These are phyloP conservation scores for Cladorrhinum sp. DNA, from an alignment of 2,329 filamentous ascomycete genomes.

Conservation along the genomic window DNA sequence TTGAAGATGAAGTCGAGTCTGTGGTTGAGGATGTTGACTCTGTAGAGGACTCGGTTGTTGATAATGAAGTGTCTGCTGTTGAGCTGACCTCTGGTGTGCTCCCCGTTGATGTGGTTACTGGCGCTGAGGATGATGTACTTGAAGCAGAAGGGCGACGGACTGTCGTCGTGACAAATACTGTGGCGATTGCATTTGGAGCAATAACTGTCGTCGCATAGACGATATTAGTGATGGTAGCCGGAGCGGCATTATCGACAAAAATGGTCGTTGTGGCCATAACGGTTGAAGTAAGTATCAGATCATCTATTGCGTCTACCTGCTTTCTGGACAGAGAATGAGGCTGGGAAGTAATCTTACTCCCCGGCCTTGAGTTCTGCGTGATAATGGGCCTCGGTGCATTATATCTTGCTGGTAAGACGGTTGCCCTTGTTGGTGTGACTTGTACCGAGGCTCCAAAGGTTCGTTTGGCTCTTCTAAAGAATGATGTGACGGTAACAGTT, in stretches of 20 bases:
- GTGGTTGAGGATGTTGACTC: conserved; percentile 1
- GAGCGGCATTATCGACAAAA: conserved; percentile 13
- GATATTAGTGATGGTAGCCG: conserved; percentile 21
- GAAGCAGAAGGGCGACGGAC: conserved; percentile 16
- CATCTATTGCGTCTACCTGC: conserved; percentile 4
- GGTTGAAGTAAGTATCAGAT: conserved; percentile 15
- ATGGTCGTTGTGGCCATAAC: conserved; percentile 23
- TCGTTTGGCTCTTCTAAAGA: conserved; percentile 9
- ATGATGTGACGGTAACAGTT: conserved; percentile 21
- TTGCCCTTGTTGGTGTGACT: not conserved
- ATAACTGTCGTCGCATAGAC: conserved; percentile 23
- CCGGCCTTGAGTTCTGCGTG: not conserved
- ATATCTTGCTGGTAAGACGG: not conserved
- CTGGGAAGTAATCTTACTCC: not conserved
- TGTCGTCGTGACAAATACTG: conserved; percentile 25
- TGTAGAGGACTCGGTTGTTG: not conserved
- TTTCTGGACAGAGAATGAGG: not conserved
- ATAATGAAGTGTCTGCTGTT: not conserved
- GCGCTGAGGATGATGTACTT: not conserved
- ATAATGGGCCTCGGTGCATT: not conserved
- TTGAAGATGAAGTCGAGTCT: not conserved
- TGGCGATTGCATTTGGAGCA: conserved; percentile 25
- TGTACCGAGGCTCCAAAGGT: not conserved
- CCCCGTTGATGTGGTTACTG: not conserved
- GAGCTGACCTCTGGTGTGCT: not conserved